A percentile compares a stretch with the other conserved stretches of the same genome.
Evolutionary conservation across 2,329 filamentous ascomycete genomes (phyloP).

Genomic region (Hypoxylon sp.): DNA sequence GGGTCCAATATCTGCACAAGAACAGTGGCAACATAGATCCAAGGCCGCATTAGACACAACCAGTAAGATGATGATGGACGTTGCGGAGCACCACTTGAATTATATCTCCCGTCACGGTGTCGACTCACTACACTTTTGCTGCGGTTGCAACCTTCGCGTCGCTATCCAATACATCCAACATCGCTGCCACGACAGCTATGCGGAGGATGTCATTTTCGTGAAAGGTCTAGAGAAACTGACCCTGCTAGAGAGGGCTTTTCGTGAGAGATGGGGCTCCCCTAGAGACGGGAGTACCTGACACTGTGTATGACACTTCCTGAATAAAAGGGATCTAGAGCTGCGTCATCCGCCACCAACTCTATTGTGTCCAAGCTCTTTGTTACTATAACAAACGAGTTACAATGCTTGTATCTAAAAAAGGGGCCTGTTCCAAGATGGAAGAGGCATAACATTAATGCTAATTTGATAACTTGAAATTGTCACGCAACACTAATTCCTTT

Average conservation of each 20-base stretch:
- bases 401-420: background rate
- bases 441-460: background rate
- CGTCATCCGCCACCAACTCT: background rate
- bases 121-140: background rate
- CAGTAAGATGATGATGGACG: constrained; percentile 1
- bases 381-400: background rate
- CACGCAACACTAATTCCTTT: background rate
- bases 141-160: background rate
- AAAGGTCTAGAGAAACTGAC: background rate
- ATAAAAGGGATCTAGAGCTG: background rate
- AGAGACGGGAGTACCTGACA: background rate
- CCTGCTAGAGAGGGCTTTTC: background rate
- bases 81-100: constrained; percentile 2
- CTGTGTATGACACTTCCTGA: background rate
- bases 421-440: background rate
- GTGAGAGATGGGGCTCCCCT: background rate
- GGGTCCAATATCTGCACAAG: background rate
- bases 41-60: background rate
- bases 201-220: background rate
- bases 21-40: background rate
- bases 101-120: background rate
- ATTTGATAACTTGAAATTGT: background rate
- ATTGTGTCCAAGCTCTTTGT: background rate
- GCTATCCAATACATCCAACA: background rate
- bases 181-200: background rate